phyloP scores from a whole-genome alignment of 2,329 filamentous ascomycete species.

The Leptosphaerulina australis region DNA sequence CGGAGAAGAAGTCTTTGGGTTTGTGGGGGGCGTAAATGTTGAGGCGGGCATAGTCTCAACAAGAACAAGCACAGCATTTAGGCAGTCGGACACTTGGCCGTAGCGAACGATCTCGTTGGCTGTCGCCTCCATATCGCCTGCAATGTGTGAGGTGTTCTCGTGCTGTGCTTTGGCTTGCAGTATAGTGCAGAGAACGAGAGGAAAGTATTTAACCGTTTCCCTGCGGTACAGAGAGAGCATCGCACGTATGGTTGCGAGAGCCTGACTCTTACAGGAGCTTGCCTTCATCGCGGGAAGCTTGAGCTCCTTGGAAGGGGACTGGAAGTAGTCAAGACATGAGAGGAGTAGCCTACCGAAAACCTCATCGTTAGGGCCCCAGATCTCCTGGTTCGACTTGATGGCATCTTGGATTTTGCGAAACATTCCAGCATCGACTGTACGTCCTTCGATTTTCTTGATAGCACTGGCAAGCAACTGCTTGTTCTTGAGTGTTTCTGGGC shows the following conservation, averaged over 20 bases:
- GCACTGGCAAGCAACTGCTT: conserved; percentile 72
- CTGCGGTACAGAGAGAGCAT: conserved; percentile 71
- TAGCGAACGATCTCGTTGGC: conserved; percentile 73
- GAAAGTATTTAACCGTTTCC: conserved; percentile 70
- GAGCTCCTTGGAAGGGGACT: conserved; percentile 57
- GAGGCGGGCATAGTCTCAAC: conserved; percentile 41
- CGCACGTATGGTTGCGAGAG: conserved; percentile 74
- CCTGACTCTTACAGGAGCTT: conserved; percentile 75
- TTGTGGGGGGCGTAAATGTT: conserved; percentile 35
- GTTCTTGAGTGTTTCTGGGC: conserved; percentile 52
- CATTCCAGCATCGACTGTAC: conserved; percentile 78
- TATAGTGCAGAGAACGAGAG: conserved; percentile 70
- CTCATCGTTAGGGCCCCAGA: conserved; percentile 70
- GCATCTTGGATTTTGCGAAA: conserved; percentile 79
- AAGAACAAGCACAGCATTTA: conserved; percentile 48
- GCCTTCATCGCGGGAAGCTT: conserved; percentile 67
- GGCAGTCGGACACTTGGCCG: conserved; percentile 64
- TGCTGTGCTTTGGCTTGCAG: conserved; percentile 69
- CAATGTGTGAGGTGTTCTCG: conserved; percentile 72
- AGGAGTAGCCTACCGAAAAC: conserved; percentile 71
- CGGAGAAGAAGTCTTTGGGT: conserved; percentile 44
- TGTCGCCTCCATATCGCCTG: conserved; percentile 74
- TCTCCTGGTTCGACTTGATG: conserved; percentile 67
- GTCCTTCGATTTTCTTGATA: conserved; percentile 72
- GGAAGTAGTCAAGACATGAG: conserved; percentile 74